Evolutionary conservation across 495 filamentous ascomycete species (phyloP).

Genomic region (Penicillium atrosanguineum): DNA sequence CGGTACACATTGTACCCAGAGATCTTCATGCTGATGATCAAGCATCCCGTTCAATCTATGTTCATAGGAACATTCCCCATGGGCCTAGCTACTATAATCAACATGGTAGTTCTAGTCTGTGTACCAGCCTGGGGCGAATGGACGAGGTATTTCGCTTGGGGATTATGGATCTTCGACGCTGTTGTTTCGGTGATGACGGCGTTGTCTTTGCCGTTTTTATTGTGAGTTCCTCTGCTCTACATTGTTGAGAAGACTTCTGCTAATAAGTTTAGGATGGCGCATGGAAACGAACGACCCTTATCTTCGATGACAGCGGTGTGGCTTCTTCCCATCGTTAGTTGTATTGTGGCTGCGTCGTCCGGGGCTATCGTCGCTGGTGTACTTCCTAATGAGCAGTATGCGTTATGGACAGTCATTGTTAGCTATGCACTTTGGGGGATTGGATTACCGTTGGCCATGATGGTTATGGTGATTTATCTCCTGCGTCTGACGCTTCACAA

Average conservation of each 20-base stretch:
- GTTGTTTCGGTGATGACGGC: conserved; percentile 48
- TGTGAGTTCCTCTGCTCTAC: conserved; percentile 39
- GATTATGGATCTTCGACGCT: conserved; percentile 59
- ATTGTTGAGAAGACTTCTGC: background rate
- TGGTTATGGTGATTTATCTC: conserved; percentile 59
- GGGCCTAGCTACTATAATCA: conserved; percentile 61
- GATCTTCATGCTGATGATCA: conserved; percentile 55
- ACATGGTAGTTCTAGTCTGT: conserved; percentile 55
- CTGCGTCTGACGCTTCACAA: conserved; percentile 56
- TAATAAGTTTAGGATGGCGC: conserved; percentile 28
- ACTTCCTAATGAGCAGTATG: conserved; percentile 50
- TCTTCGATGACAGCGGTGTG: conserved; percentile 56
- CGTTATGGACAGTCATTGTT: conserved; percentile 53
- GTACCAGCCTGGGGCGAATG: conserved; percentile 51
- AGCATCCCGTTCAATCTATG: conserved; percentile 56
- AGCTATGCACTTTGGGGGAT: conserved; percentile 61
- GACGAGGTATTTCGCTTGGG: conserved; percentile 43
- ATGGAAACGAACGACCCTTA: conserved; percentile 28
- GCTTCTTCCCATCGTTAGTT: conserved; percentile 59
- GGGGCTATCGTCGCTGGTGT: conserved; percentile 54
- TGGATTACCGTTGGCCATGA: conserved; percentile 53
- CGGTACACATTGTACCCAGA: conserved; percentile 58
- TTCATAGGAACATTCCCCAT: conserved; percentile 64
- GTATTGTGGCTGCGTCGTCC: conserved; percentile 57
- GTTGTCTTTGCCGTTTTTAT: conserved; percentile 52